Conservation (phyloP, 75 land plant genomes). For the Chamaecyparis obtusa region DNA sequence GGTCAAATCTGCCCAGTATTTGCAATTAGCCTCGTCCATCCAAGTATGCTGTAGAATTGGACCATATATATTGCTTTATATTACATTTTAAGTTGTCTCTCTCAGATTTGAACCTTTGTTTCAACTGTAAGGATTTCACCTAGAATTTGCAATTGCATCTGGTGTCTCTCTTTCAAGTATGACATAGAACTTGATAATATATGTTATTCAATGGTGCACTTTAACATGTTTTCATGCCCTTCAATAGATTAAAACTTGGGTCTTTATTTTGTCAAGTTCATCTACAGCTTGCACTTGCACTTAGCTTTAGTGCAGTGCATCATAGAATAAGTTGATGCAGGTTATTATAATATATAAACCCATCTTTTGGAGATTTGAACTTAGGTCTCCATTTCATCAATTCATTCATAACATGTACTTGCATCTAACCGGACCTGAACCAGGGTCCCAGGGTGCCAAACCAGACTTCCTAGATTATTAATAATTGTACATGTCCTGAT, state of each 20-base stretch:
- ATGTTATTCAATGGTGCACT: not conserved
- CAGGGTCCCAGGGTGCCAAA: too few relatives aligned
- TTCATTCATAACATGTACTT: not conserved
- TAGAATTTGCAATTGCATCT: not conserved
- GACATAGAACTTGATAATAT: not conserved
- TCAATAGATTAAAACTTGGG: not conserved
- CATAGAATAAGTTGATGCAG: not conserved
- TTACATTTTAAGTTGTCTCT: not conserved
- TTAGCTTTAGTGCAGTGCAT: not conserved
- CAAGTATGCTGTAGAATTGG: not conserved
- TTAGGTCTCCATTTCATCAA: not conserved
- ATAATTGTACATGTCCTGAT: too few relatives aligned
- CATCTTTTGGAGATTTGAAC: not conserved
- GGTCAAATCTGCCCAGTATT: not conserved
- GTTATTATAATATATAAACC: not conserved
- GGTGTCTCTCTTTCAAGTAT: too few relatives aligned
- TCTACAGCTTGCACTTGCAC: not conserved
- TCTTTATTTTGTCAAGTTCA: not conserved
- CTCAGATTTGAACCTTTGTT: not conserved
- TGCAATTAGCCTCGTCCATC: not conserved
- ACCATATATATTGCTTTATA: not conserved
- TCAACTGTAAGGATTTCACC: not conserved
- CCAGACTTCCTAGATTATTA: too few relatives aligned
- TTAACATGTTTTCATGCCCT: not conserved
- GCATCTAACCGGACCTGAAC: not conserved